Evolutionary conservation across 176 grass and related monocot species (phyloP).

Genomic region (Cocos nucifera): DNA sequence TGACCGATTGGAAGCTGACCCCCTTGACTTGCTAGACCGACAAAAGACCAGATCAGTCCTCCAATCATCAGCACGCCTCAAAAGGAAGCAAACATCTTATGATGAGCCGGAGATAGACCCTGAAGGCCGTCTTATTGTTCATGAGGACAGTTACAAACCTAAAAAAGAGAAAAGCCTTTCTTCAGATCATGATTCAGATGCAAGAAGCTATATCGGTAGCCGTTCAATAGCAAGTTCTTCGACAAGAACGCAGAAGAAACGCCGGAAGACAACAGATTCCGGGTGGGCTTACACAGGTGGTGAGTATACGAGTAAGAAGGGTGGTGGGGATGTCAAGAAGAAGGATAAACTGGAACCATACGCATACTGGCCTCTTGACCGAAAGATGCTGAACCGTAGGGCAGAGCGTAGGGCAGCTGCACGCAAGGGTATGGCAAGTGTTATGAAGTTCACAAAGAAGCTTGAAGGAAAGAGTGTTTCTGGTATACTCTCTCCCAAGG

Average conservation of each 20-base stretch:
- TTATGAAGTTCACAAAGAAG: slow-evolving; percentile 75
- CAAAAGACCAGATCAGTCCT: slow-evolving; percentile 61
- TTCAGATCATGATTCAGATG: slow-evolving; percentile 31
- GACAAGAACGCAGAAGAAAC: slow-evolving; percentile 26
- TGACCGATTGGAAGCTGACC: slow-evolving; percentile 53
- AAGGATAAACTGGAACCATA: slow-evolving; percentile 91
- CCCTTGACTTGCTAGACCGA: slow-evolving; percentile 69
- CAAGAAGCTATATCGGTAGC: slow-evolving; percentile 32
- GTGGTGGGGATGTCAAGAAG: slow-evolving; percentile 68
- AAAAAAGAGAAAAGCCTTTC: slow-evolving; percentile 38
- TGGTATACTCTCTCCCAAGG: slow-evolving; percentile 35
- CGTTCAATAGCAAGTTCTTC: slow-evolving; percentile 19
- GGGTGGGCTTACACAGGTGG: slow-evolving; percentile 88
- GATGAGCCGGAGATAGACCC: slow-evolving; percentile 62
- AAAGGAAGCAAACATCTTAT: slow-evolving; percentile 33
- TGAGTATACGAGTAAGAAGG: slow-evolving; percentile 79
- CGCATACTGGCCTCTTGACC: slow-evolving; percentile 86
- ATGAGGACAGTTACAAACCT: slow-evolving; percentile 31
- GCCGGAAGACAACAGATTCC: slow-evolving; percentile 45
- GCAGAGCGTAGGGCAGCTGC: slow-evolving; percentile 56
- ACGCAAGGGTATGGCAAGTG: slow-evolving; percentile 67
- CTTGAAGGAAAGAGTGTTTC: slow-evolving; percentile 72
- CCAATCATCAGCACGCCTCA: slow-evolving; percentile 33
- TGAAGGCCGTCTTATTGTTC: slow-evolving; percentile 75
- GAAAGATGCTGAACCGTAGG: slow-evolving; percentile 78